Percentiles rank a stretch among this genome's conserved stretches.
These are phyloP conservation scores for Mycosphaerella sp. DNA, from an alignment of 2,329 filamentous ascomycete species.

Conservation along the genomic window DNA sequence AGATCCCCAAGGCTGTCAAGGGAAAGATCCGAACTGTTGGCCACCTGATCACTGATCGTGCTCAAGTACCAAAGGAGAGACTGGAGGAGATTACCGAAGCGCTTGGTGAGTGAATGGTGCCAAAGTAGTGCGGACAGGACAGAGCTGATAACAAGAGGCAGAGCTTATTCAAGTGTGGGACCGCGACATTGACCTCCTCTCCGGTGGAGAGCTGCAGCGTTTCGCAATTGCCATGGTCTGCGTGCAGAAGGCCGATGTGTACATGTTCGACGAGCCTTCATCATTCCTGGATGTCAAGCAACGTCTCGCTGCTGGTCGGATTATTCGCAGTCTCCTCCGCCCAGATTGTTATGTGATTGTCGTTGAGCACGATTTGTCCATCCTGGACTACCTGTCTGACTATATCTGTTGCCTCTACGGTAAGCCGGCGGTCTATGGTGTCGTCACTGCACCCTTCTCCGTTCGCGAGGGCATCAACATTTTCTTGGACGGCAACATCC, in stretches of 20 bases:
- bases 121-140: background rate
- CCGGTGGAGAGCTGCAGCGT: conserved; percentile 95
- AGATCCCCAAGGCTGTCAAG: conserved; percentile 89
- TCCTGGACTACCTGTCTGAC: conserved; percentile 96
- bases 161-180: conserved; percentile 87
- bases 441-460: conserved; percentile 90
- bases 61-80: conserved; percentile 63
- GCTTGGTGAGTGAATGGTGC: conserved; percentile 48
- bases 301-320: conserved; percentile 82
- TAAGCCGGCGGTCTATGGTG: conserved; percentile 91
- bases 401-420: conserved; percentile 98
- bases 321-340: conserved; percentile 84
- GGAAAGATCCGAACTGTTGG: conserved; percentile 68
- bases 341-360: conserved; percentile 95
- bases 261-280: conserved; percentile 99
- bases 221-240: conserved; percentile 96
- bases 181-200: conserved; percentile 82
- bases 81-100: conserved; percentile 73
- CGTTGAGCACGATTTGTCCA: conserved; percentile 98
- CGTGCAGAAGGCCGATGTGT: conserved; percentile 92
- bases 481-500: conserved; percentile 96
- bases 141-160: background rate
- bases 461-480: conserved; percentile 99
- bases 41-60: conserved; percentile 67
- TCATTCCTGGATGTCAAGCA: conserved; percentile 99